These are phyloP conservation scores for Begonia fuchsioides DNA, from an alignment of 306 rosid genomes.

Conservation along the genomic window DNA sequence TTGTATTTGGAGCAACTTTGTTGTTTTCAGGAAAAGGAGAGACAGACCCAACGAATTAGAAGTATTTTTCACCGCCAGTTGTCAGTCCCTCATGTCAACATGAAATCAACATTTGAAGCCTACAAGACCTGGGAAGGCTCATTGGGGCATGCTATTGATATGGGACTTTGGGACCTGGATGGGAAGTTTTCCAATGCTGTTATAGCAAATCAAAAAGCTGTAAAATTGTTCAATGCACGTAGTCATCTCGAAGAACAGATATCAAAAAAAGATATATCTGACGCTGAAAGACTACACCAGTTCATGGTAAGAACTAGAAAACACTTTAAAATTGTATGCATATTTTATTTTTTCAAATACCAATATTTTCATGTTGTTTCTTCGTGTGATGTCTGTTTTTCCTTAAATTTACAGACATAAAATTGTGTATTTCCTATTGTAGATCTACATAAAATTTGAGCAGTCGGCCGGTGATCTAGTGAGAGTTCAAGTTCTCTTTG, in stretches of 20 bases:
- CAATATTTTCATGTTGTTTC: background rate
- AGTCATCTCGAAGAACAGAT: slow-evolving; percentile 48
- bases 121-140: slow-evolving; percentile 82
- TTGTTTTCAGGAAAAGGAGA: slow-evolving; percentile 50
- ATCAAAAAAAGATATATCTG: slow-evolving; percentile 36
- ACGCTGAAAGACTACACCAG: slow-evolving; percentile 47
- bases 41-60: slow-evolving; percentile 54
- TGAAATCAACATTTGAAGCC: slow-evolving; percentile 48
- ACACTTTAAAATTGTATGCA: no score
- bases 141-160: slow-evolving; percentile 31
- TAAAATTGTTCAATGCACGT: slow-evolving; percentile 64
- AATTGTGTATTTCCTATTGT: slow-evolving; percentile 13
- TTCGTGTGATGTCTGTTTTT: background rate
- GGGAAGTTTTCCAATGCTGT: slow-evolving; percentile 42
- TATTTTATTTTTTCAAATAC: background rate
- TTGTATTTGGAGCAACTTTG: slow-evolving; percentile 12
- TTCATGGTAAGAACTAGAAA: slow-evolving; percentile 34
- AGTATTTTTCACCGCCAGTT: slow-evolving; percentile 76
- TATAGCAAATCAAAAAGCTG: slow-evolving; percentile 55
- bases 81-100: slow-evolving; percentile 64
- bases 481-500: slow-evolving; percentile 67
- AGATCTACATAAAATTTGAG: slow-evolving; percentile 81
- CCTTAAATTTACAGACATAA: background rate
- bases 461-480: slow-evolving; percentile 64
- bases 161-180: slow-evolving; percentile 24